These are phyloP conservation scores for Trifolium fragiferum DNA, from an alignment of 306 rosid genomes.

Conservation along the genomic window DNA sequence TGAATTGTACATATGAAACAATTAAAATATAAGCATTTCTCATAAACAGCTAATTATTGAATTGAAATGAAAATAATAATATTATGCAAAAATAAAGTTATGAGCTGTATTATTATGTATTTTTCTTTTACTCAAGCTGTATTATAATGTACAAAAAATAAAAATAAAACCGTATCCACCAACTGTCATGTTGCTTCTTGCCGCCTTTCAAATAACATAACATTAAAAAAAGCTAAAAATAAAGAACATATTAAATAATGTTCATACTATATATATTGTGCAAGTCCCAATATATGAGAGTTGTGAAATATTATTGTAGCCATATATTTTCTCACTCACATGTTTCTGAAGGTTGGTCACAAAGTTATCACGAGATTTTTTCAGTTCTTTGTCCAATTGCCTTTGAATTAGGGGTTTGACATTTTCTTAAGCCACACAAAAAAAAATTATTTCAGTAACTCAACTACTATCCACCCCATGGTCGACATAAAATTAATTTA, in stretches of 20 bases:
- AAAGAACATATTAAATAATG: background rate
- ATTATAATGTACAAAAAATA: background rate
- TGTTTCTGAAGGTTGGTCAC: constrained; percentile 11
- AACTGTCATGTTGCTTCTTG: background rate
- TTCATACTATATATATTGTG: background rate
- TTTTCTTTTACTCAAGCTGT: background rate
- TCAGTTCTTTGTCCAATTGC: background rate
- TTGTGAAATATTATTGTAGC: background rate
- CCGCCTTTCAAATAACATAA: background rate
- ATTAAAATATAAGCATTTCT: too few species aligned
- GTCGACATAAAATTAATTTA: background rate
- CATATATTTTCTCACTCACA: background rate
- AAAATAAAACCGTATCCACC: background rate
- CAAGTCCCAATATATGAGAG: constrained; percentile 3
- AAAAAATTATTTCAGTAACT: background rate
- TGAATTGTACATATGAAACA: too few species aligned
- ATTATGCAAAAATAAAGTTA: background rate
- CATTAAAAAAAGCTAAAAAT: background rate
- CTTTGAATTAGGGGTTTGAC: background rate
- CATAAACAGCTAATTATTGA: too few species aligned
- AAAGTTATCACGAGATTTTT: constrained; percentile 14
- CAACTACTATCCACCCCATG: background rate
- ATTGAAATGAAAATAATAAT: too few species aligned
- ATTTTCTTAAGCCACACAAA: background rate
- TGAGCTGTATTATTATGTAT: background rate